phyloP scores from a whole-genome alignment of 2,329 filamentous ascomycete species.

The Coniochaeta prunicola region DNA sequence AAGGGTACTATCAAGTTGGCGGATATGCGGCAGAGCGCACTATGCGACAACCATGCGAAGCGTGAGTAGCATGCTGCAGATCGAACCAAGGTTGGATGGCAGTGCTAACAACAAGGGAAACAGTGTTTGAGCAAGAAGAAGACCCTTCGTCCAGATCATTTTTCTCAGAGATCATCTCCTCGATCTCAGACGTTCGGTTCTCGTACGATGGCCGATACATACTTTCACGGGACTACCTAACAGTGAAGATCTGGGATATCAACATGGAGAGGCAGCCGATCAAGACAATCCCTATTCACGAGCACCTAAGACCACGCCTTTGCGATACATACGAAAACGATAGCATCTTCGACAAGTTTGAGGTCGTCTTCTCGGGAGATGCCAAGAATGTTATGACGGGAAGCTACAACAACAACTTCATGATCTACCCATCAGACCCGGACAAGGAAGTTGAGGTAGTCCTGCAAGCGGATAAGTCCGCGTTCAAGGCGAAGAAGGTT shows the following conservation, averaged over 20 bases:
- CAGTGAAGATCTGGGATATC: slow-evolving; percentile 99
- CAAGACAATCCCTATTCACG: slow-evolving; percentile 98
- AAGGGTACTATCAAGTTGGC: slow-evolving; percentile 99
- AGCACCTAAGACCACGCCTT: slow-evolving; percentile 85
- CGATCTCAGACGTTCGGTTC: slow-evolving; percentile 97
- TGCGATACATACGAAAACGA: slow-evolving; percentile 99
- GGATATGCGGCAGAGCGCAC: slow-evolving; percentile 93
- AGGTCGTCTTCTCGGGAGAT: slow-evolving; percentile 97
- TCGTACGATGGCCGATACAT: slow-evolving; percentile 96
- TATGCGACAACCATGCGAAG: slow-evolving; percentile 95
- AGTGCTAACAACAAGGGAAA: background rate
- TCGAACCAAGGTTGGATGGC: slow-evolving; percentile 3
- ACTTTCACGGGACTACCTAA: slow-evolving; percentile 93
- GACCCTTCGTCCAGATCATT: slow-evolving; percentile 95
- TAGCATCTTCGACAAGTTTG: slow-evolving; percentile 99
- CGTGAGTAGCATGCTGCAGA: slow-evolving; percentile 46
- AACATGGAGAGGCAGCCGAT: slow-evolving; percentile 97
- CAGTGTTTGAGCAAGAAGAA: slow-evolving; percentile 98
- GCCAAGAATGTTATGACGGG: slow-evolving; percentile 99
- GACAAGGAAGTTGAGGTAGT: slow-evolving; percentile 97
- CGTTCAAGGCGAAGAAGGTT: slow-evolving; percentile 99
- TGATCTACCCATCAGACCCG: slow-evolving; percentile 97
- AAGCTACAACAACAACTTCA: slow-evolving; percentile 99
- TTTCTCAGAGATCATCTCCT: slow-evolving; percentile 99
- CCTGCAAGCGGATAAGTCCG: slow-evolving; percentile 94